phyloP scores from a whole-genome alignment of 2,329 filamentous ascomycete genomes.

The Claviceps humidiphila region DNA sequence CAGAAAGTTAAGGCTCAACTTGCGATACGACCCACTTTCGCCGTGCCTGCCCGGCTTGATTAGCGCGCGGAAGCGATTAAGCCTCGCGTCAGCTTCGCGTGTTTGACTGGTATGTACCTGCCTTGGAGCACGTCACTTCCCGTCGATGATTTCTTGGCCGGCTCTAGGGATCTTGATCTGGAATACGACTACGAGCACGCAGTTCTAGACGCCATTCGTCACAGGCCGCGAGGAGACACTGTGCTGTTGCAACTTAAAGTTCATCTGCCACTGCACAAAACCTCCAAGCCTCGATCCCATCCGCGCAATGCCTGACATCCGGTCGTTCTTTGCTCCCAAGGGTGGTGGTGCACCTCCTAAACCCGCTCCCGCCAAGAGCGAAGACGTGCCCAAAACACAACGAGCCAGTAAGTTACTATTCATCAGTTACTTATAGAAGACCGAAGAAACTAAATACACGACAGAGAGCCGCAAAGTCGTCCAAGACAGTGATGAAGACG shows the following conservation, averaged over 20 bases:
- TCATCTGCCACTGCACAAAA: slow-evolving; percentile 1
- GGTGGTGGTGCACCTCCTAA: slow-evolving; percentile 41
- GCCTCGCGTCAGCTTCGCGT: slow-evolving; percentile 34
- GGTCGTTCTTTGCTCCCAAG: slow-evolving; percentile 79
- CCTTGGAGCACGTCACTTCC: slow-evolving; percentile 20
- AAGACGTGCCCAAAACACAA: slow-evolving; percentile 30
- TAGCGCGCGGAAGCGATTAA: slow-evolving; percentile 15
- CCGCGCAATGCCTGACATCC: slow-evolving; percentile 68
- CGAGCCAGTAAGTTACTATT: slow-evolving; percentile 28
- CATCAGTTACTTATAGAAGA: not conserved
- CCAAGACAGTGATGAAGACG: slow-evolving; percentile 71
- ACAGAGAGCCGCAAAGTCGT: slow-evolving; percentile 53
- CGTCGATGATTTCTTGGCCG: slow-evolving; percentile 15
- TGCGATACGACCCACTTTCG: too few relatives aligned
- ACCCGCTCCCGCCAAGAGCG: slow-evolving; percentile 31
- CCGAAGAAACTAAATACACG: slow-evolving; percentile 9
- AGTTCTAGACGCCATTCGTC: slow-evolving; percentile 11
- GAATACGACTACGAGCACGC: not conserved
- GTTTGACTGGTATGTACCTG: slow-evolving; percentile 1
- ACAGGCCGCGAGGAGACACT: slow-evolving; percentile 12
- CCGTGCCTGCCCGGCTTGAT: too few relatives aligned
- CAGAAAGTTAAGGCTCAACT: slow-evolving; percentile 13
- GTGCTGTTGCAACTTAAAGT: slow-evolving; percentile 1
- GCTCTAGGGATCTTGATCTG: slow-evolving; percentile 9
- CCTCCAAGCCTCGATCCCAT: not conserved